Evolutionary conservation across 768 basidiomycete species (phyloP), one percentile per base, ranked within the genome.

Genomic region (Xerocomus brunneocitrinus): DNA sequence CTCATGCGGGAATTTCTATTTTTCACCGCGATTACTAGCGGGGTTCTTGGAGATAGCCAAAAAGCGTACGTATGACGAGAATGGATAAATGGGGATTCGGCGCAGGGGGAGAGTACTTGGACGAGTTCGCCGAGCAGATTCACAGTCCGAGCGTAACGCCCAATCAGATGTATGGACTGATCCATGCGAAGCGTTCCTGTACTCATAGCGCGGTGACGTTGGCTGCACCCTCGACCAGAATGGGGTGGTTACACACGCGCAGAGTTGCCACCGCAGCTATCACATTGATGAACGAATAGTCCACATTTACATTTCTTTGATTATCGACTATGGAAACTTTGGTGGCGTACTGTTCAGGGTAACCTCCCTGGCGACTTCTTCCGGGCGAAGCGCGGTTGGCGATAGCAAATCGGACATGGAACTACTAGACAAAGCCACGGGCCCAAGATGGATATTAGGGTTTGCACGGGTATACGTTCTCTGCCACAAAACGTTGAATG

Each of bases 131-230:
- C 60, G 58, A 57, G 30, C 52, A 55, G 41, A 57, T 52, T 60
- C 58, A 58, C 48, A 56, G 54, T 54, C 58, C 54, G 53, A 42
- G 46, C 22, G 42, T 48, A 40, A 53, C 54, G 50, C 53, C 56
- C 57, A 54, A 62, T 62, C 50, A 57, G 57, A 56, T 59, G 50
- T 12, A 54, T 60, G 54, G 45, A 45, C 27, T 49, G 53, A 56
- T 66, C 51, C 53, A 64, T 66, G 55, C 57, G 62, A 65, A 61
- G 52, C 49, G 59, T 67, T 64, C 55, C 59, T 61, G 53, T 55
- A 53, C 40, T 51, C 50, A 56, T 55, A 52, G 52, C 55, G 46
- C 46, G 42, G 34, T 67, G 55, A 64, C 65, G 62, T 67, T 62
- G 56, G 35, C 42, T 47, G 56, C 38, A 22, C 63, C 64, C 62